Percentiles rank a stretch among this genome's conserved stretches.
Conservation (phyloP, 2,329 filamentous ascomycete genomes). For the Fusarium gaditjirri region DNA sequence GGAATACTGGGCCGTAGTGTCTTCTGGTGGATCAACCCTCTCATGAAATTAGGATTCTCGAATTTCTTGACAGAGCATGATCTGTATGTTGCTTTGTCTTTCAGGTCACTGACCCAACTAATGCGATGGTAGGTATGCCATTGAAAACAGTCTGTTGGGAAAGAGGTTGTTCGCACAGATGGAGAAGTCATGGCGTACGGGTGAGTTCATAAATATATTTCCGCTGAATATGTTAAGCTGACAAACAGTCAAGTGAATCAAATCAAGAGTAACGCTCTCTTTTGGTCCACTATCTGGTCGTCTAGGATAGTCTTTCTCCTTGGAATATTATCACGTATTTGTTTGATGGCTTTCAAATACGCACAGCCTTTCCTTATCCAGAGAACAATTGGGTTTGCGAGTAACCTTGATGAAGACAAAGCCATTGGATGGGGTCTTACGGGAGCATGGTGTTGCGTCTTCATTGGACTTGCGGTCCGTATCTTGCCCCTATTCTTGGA, state of each 20-base stretch:
- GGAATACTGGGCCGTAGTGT: conserved; percentile 12
- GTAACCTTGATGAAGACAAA: neutral
- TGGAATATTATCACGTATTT: conserved; percentile 6
- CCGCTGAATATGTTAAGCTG: neutral
- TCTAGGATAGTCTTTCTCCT: neutral
- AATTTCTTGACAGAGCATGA: conserved; percentile 6
- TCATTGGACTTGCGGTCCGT: conserved; percentile 9
- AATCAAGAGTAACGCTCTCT: conserved; percentile 3
- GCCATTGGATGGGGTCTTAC: conserved; percentile 15
- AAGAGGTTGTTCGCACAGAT: neutral
- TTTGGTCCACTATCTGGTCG: conserved; percentile 11
- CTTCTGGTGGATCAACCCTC: conserved; percentile 24
- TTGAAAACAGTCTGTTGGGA: neutral
- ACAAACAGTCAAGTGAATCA: neutral
- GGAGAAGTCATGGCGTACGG: neutral
- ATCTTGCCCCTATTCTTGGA: neutral
- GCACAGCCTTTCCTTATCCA: conserved; percentile 13
- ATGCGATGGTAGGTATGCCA: neutral
- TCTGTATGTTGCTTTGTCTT: neutral
- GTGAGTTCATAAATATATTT: neutral
- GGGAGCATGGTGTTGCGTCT: conserved; percentile 9
- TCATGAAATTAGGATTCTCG: conserved; percentile 17
- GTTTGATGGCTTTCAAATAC: conserved; percentile 15
- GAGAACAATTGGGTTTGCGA: neutral
- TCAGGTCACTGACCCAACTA: neutral